Evolutionary conservation across 768 basidiomycete species (phyloP), one percentile per base, ranked within the genome.

Genomic region (Tephrocybe sp.): DNA sequence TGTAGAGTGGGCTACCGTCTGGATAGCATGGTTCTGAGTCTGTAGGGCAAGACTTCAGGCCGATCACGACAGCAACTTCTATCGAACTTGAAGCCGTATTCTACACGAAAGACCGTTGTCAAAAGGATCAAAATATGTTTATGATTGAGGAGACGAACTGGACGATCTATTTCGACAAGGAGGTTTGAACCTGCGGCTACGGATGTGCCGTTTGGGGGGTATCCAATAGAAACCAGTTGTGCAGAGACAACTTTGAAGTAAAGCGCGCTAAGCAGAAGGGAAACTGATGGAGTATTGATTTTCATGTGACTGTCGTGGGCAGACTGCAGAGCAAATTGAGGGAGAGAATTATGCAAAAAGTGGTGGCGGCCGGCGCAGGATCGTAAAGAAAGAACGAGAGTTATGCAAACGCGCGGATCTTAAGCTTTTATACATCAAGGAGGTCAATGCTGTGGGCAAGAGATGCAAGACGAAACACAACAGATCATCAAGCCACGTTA

Each of bases 31-130:
- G 48, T 26, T 40, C 53, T 14, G 57, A 33, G 6, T 40, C 53
- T 14, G 57, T 35, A 6, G 52, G 51, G 44, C 69, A 81, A 30
- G 71, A 69, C 36, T 66, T 62, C 23, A 80, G 32, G 5, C 68
- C 76, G 44, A 81, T 71, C 23, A 72, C 72, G 45, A 81, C 60
- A 12, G 71, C 75, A 2, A 80, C 70, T 52, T 80, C 77, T 32
- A 60, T 62, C 8, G 73, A 72, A 10, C 65, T 65, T 2, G 72
- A 65, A 17, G 75, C 56, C 8, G 65, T 43, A 44, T 72, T 60
- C 75, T 78, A 31, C 10, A 6, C 33, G 17, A n/a, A 38, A 58
- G 12, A 30, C n/a, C n/a, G n/a, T 39, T 13, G 38, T 38, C 30
- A 30, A 12, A 17, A 3, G 8, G 33, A 44, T 20, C 12, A 11